phyloP scores from a whole-genome alignment of 2,329 filamentous ascomycete species.

The Verticillium nubilum region DNA sequence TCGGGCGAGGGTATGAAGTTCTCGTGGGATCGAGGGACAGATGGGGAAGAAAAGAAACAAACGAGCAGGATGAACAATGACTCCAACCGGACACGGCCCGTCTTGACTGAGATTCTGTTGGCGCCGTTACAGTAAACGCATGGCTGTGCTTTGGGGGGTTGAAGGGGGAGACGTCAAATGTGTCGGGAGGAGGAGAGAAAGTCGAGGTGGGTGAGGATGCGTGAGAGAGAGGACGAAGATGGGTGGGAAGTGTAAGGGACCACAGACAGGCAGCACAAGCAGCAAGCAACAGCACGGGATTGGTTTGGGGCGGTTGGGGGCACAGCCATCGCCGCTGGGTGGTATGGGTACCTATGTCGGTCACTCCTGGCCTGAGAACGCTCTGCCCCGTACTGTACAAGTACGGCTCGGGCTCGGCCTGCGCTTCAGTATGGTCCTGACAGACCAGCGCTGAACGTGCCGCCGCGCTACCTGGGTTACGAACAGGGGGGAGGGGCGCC shows the following conservation, averaged over 20 bases:
- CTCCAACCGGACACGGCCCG: not conserved
- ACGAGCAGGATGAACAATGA: slow-evolving; percentile 2
- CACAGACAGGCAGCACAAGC: not conserved
- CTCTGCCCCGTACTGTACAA: not conserved
- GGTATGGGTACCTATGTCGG: not conserved
- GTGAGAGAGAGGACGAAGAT: not conserved
- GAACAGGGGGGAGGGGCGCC: not conserved
- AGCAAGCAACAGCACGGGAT: not conserved
- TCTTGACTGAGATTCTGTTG: not conserved
- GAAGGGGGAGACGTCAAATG: not conserved
- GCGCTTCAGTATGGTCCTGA: not conserved
- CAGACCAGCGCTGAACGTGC: not conserved
- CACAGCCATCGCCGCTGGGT: not conserved
- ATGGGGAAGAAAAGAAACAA: not conserved
- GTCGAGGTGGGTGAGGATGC: slow-evolving; percentile 7
- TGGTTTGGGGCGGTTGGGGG: not conserved
- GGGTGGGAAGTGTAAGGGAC: not conserved
- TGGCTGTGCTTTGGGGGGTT: not conserved
- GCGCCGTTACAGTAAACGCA: not conserved
- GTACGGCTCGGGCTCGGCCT: not conserved
- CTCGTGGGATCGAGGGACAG: not conserved
- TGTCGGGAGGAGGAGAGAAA: not conserved
- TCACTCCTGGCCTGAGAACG: not conserved
- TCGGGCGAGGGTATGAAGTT: slow-evolving; percentile 3
- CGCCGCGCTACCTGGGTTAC: not conserved